Evolutionary conservation across 192 early-diverging fungal species (phyloP).

Genomic region (Pilaira anomala): DNA sequence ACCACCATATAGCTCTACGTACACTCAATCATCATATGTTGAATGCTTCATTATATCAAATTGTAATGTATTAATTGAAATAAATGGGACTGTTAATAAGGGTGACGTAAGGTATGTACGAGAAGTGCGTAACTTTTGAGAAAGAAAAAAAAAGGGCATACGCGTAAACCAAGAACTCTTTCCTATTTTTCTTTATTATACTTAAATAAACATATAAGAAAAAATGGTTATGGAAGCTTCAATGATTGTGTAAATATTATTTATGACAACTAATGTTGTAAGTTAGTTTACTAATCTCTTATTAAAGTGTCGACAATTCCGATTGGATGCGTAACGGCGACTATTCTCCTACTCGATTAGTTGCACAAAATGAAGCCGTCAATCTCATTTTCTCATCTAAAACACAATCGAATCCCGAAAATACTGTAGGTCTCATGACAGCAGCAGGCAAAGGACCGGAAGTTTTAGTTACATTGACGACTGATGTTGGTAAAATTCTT

Average conservation of each 20-base stretch:
- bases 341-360: slow-evolving; percentile 89
- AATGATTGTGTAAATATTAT: slow-evolving; percentile 77
- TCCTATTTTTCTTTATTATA: neutral
- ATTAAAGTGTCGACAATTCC: slow-evolving; percentile 82
- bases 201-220: neutral
- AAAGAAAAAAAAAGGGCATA: too few relatives aligned
- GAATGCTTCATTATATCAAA: too few relatives aligned
- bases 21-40: too few relatives aligned
- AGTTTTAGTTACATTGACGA: slow-evolving; percentile 87
- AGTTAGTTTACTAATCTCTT: neutral
- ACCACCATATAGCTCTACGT: too few relatives aligned
- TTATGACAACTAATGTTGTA: too few relatives aligned
- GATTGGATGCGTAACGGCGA: slow-evolving; percentile 99
- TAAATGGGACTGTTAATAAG: too few relatives aligned
- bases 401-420: slow-evolving; percentile 90
- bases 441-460: slow-evolving; percentile 95
- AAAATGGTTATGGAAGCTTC: slow-evolving; percentile 90
- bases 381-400: slow-evolving; percentile 90
- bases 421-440: slow-evolving; percentile 92
- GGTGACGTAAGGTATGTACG: too few relatives aligned
- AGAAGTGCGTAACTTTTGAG: too few relatives aligned
- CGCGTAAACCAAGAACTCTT: neutral
- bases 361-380: slow-evolving; percentile 92
- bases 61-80: too few relatives aligned
- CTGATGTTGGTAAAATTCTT: slow-evolving; percentile 88